Percentiles rank a stretch among this genome's conserved stretches.
Conservation (phyloP, 805 yeast genomes). For the Yarrowia divulgata region DNA sequence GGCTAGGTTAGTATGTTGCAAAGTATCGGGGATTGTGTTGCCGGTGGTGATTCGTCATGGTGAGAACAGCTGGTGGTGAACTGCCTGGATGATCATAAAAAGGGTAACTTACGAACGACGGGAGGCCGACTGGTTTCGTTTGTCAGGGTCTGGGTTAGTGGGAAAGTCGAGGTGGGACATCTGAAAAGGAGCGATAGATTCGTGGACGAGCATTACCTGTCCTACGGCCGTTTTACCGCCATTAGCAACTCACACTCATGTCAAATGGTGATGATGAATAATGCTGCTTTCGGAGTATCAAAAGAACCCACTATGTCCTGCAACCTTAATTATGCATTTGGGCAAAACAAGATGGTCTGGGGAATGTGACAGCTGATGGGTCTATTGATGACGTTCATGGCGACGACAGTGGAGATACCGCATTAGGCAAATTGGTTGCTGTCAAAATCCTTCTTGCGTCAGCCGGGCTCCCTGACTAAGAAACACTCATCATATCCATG, state of each 20-base stretch:
- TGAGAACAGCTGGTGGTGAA: not conserved
- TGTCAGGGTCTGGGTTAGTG: conserved; percentile 35
- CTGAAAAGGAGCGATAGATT: not conserved
- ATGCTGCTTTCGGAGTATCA: conserved; percentile 26
- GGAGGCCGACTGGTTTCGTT: conserved; percentile 34
- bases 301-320: conserved; percentile 4
- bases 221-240: not conserved
- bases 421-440: not conserved
- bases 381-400: not conserved
- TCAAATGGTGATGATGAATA: conserved; percentile 23
- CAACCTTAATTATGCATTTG: conserved; percentile 24
- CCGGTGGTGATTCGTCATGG: too few relatives aligned
- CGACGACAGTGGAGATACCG: not conserved
- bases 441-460: not conserved
- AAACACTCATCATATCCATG: not conserved
- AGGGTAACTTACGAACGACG: conserved; percentile 12
- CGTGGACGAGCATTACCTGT: too few relatives aligned
- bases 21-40: too few relatives aligned
- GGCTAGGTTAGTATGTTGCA: conserved; percentile 18
- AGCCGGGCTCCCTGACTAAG: not conserved
- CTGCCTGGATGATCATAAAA: not conserved
- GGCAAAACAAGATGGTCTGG: conserved; percentile 15
- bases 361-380: conserved; percentile 3
- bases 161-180: not conserved
- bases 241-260: conserved; percentile 29